phyloP scores from a whole-genome alignment of 2,329 filamentous ascomycete genomes.

The Calonectria crousiana region DNA sequence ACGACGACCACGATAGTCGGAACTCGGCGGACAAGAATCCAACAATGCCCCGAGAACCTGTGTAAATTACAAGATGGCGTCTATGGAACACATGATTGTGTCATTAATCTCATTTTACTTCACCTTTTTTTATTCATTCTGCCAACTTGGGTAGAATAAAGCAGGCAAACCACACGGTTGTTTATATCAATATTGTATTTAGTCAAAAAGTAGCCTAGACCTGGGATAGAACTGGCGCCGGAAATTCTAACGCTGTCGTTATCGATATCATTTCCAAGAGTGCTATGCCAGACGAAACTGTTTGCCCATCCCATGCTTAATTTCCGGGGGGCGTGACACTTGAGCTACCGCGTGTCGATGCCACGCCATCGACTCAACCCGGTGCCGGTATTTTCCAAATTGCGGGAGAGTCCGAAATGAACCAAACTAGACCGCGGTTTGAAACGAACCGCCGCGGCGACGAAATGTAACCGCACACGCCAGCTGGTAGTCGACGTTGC shows the following conservation, averaged over 20 bases:
- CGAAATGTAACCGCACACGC: not conserved
- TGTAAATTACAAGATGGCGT: not conserved
- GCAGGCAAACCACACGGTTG: not conserved
- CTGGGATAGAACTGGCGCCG: not conserved
- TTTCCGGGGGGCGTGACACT: not conserved
- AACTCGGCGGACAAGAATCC: constrained; percentile 11
- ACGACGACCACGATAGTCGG: not conserved
- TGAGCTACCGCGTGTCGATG: not conserved
- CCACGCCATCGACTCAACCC: not conserved
- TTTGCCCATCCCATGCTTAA: not conserved
- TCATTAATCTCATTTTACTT: not conserved
- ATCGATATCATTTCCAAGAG: not conserved
- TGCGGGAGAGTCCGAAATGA: not conserved
- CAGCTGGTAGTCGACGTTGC: not conserved
- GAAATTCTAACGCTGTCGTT: not conserved
- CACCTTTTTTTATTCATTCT: not conserved
- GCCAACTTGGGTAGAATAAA: not conserved
- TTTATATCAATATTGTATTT: not conserved
- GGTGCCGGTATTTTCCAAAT: not conserved
- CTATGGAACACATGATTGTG: not conserved
- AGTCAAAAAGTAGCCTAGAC: not conserved
- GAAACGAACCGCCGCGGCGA: not conserved
- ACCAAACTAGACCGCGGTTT: not conserved
- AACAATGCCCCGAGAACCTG: constrained; percentile 11
- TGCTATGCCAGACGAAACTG: not conserved